Evolutionary conservation across 2,329 filamentous ascomycete genomes (phyloP), one percentile per base, ranked within the genome.

Genomic region (Paramyrothecium roridum): DNA sequence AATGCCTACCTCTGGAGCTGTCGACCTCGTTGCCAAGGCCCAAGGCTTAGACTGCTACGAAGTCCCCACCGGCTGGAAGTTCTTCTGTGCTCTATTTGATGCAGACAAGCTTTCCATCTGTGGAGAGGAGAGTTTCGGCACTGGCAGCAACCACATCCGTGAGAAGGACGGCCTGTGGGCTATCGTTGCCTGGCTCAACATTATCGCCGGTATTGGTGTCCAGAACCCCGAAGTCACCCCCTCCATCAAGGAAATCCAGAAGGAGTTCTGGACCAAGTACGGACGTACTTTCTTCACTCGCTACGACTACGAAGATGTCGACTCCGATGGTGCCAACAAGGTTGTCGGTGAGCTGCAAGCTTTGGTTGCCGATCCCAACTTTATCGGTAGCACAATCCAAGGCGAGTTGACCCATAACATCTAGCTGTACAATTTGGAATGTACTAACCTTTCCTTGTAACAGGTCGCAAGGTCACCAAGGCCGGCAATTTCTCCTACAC

Each of bases 141-240:
- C 95, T 12, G 95, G 95, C 43, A 96, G 90, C 76, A 97, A 99
- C 80, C 95, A 99, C 76, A 96, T 99, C 70, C 91, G 95, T 65
- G 95, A 99, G 80, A 99, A 99, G 84, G 95, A 99, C 69, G 95
- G 95, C 59, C 84, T 99, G 46, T 99, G 95, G 95, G 95, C 95
- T 57, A 85, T 99, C 59, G 89, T 97, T 53, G 95, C 95, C 33
- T 99, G 95, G 95, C 80, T 99, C 67, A 99, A 99, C 81, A 96
- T 99, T 74, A 96, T 99, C 67, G 95, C 95, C 58, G 93, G 91
- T 62, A 86, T 98, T 50, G 93, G 93, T 61, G 87, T 95, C 71
- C 83, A 91, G 72, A 88, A 88, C 68, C 85, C 90, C 20, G 86
- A 80, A 56, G 87, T 90, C 63, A 91, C 89, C 3, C 93, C 93